A percentile compares a stretch with the other conserved stretches of the same genome.
Conservation (phyloP, 2,329 filamentous ascomycete genomes). For the Fusarium sterilihyphosum region DNA sequence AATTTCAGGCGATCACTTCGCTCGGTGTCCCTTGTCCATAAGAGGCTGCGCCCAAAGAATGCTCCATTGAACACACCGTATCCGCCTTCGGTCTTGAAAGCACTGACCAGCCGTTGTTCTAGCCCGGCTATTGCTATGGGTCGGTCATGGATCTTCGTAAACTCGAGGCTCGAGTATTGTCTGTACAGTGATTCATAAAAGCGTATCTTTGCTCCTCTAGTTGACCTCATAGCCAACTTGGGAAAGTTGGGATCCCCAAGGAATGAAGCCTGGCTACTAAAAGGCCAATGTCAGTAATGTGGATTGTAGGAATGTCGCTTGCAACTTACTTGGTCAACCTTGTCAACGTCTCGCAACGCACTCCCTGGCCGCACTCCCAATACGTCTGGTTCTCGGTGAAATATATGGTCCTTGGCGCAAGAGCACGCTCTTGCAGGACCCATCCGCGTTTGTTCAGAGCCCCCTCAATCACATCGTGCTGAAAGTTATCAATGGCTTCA, state of each 20-base stretch:
- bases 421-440: slow-evolving; percentile 18
- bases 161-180: slow-evolving; percentile 24
- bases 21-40: slow-evolving; percentile 21
- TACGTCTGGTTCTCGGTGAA: slow-evolving; percentile 31
- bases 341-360: slow-evolving; percentile 26
- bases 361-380: slow-evolving; percentile 30
- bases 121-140: slow-evolving; percentile 35
- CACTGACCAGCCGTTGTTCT: slow-evolving; percentile 16
- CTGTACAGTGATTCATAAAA: slow-evolving; percentile 30
- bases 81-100: slow-evolving; percentile 24
- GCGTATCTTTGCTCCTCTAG: slow-evolving; percentile 22
- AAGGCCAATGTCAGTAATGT: not conserved
- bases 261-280: slow-evolving; percentile 19
- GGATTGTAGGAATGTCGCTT: accelerated
- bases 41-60: slow-evolving; percentile 22
- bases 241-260: slow-evolving; percentile 37
- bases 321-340: slow-evolving; percentile 28
- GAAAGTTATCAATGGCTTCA: slow-evolving; percentile 27
- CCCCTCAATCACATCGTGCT: slow-evolving; percentile 23
- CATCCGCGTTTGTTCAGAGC: slow-evolving; percentile 7
- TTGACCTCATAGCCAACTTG: not conserved
- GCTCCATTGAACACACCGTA: slow-evolving; percentile 29
- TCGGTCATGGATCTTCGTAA: slow-evolving; percentile 21
- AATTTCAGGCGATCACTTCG: not conserved
- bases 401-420: slow-evolving; percentile 30